Base-by-base conservation (phyloP, 495 filamentous ascomycete species). In the Coniosporium apollinis region DNA sequence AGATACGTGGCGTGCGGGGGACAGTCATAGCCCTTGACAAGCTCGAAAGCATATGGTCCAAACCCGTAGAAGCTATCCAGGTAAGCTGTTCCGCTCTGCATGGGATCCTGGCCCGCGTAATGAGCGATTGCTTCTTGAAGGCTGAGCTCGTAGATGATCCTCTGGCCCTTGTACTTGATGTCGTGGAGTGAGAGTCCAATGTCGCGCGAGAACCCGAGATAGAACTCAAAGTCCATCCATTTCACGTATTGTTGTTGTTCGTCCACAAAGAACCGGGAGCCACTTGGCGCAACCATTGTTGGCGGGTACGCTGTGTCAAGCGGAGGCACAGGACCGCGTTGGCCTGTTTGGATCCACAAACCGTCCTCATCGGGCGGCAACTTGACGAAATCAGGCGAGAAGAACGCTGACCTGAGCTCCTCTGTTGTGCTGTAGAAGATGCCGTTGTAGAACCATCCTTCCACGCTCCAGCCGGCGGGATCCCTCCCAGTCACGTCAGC, bases 181-280 rank as follows among this genome's bases (percentile, higher is more conserved):
- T 71, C 54, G 41, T 57, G 61, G n/a, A 70, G 43, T 11, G 43
- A 35, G 29, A 69, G 40, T 15, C 65, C 65, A 2, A 55, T 50
- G 35, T 64, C 66, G 16, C 54, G 44, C 19, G 45, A 52, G 33
- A 61, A 64, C 9, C 54, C 53, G 19, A 66, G 49, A 37, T 62
- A 70, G 48, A 72, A 72, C 33, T 48, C 51, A 28, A 61, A 71
- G 34, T 59, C 67, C 57, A 68, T 64, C 66, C 62, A 70, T 39
- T 60, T 44, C 31, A 69, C 57, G 38, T 65, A 69, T 25, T 66
- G 55, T 35, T 64, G 39, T 30, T 67, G 36, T 34, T 36, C 35
- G 42, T 70, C 57, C 18, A 68, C 41, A 13, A 44, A 34, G 38
- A 50, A 63, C 19, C 68, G 39, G 28, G 54, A 29, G 3, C 51